These are phyloP conservation scores for Macrophomina pseudophaseolina DNA, from an alignment of 2,329 filamentous ascomycete species.

Conservation along the genomic window DNA sequence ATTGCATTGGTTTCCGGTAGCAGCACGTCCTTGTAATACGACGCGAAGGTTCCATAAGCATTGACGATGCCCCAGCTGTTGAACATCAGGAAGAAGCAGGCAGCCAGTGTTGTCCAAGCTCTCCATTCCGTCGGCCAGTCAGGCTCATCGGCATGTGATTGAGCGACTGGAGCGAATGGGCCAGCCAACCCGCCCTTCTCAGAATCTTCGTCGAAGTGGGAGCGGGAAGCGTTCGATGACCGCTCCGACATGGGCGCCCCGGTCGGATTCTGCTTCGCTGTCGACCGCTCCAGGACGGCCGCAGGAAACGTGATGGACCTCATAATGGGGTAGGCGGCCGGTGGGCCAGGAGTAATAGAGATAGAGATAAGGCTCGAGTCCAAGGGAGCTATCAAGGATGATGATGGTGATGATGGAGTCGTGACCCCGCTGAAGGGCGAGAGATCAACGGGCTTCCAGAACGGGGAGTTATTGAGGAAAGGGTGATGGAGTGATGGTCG, in stretches of 20 bases:
- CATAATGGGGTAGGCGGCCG: background rate
- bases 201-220: background rate
- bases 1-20: slow-evolving; percentile 48
- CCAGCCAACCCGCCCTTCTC: background rate
- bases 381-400: no score
- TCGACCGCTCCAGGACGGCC: background rate
- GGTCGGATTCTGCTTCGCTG: background rate
- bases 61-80: slow-evolving; percentile 57
- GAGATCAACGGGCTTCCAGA: background rate
- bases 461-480: background rate
- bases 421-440: no score
- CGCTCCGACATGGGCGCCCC: background rate
- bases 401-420: background rate
- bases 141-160: background rate
- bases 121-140: slow-evolving; percentile 53
- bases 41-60: slow-evolving; percentile 56
- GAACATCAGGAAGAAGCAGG: slow-evolving; percentile 59
- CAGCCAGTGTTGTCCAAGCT: slow-evolving; percentile 51
- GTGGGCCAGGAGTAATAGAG: background rate
- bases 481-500: background rate
- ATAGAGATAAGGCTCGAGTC: background rate
- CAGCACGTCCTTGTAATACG: slow-evolving; percentile 54
- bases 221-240: slow-evolving; percentile 4
- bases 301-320: background rate
- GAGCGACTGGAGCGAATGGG: background rate